Base-by-base conservation (phyloP, 2,329 filamentous ascomycete genomes). In the Alternaria alternata region DNA sequence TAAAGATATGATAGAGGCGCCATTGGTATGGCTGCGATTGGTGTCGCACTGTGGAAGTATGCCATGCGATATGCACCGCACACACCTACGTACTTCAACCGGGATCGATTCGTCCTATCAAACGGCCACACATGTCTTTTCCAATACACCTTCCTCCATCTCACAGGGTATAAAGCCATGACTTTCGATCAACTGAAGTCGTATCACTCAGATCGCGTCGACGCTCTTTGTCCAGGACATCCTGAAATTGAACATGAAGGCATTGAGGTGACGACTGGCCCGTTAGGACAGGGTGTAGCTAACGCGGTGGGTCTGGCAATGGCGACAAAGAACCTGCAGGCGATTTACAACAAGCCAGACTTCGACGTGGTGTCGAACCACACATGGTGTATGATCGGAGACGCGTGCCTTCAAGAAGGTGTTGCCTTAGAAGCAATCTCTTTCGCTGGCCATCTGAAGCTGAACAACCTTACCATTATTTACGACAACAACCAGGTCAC, bases 401-500 rank as follows among this genome's bases (percentile, higher is more conserved):
- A 75, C 86, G 85, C 67, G 84, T 87, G 81, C 78, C 76, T 88
- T 18, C 83, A 86, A 64, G 86, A 88, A 70, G 86, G 86, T 28
- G 85, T 88, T 1, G 82, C 79, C 0, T 77, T 87, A 2, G 87
- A 88, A 69, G 83, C 86, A 0, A 82, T 88, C 48, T 82, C 82
- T 4, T 80, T 87, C 6, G 86, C 86, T 6, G 86, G 86, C 1
- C 85, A 87, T 69, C 80, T 82, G 71, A 81, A 79, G 63, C 77
- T 88, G 9, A 83, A 85, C 74, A 88, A 88, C 70, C 75, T 88
- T 1, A 82, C 82, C 4, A 74, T 88, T 26, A 83, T 87, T 47
- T 88, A 88, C 64, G 86, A 88, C 64, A 88, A 88, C 73, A 88
- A 88, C 70, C 83, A 86, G 66, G 78, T 88, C 48, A 87, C 85